Evolutionary conservation across 345 rosid genomes (phyloP).

Genomic region (Eucalyptus cloeziana): DNA sequence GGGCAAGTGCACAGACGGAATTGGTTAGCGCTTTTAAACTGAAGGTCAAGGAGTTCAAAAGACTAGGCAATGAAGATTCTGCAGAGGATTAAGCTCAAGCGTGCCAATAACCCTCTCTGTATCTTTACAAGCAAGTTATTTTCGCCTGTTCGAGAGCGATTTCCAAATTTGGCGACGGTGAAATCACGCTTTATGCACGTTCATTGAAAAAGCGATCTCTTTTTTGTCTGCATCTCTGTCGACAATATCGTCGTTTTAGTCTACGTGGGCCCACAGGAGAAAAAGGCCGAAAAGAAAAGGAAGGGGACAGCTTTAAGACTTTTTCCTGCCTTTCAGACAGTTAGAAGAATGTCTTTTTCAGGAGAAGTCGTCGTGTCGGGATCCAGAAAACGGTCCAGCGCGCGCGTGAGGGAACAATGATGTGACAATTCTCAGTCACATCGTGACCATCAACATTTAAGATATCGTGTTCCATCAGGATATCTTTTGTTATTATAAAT

Average conservation of each 20-base stretch:
- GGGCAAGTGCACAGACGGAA: neutral
- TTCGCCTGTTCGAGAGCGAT: too few species aligned
- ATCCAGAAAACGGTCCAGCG: neutral
- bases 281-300: neutral
- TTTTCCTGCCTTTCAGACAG: neutral
- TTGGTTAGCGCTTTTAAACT: rapidly evolving
- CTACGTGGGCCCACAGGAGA: neutral
- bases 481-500: neutral
- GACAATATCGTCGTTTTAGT: neutral
- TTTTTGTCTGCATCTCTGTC: neutral
- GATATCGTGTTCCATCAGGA: neutral
- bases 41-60: neutral
- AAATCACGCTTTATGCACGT: too few species aligned
- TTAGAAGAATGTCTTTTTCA: neutral
- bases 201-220: too few species aligned
- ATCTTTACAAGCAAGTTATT: too few species aligned
- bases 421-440: neutral
- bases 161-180: too few species aligned
- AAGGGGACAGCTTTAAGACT: neutral
- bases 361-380: neutral
- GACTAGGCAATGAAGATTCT: neutral
- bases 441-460: neutral
- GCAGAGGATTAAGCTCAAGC: neutral
- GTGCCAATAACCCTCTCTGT: neutral
- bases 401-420: neutral